These are phyloP conservation scores for Talaromyces liani DNA, from an alignment of 495 filamentous ascomycete genomes.

Conservation along the genomic window DNA sequence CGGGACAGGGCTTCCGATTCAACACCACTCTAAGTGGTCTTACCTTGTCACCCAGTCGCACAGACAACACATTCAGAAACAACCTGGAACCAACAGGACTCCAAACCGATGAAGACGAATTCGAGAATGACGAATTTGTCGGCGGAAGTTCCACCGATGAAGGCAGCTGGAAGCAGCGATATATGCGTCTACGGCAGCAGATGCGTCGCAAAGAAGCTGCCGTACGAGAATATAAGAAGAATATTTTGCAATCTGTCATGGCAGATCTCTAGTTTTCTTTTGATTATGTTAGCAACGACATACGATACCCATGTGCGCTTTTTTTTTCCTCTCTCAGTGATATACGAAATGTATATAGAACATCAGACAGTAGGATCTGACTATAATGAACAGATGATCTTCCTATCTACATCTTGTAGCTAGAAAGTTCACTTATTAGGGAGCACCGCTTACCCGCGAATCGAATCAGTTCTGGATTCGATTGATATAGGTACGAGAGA, in stretches of 20 bases:
- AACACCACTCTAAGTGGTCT: slow-evolving; percentile 24
- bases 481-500: neutral
- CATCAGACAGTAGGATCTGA: neutral
- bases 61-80: slow-evolving; percentile 8
- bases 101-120: slow-evolving; percentile 10
- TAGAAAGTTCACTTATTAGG: no score
- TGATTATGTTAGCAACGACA: neutral
- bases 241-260: slow-evolving; percentile 52
- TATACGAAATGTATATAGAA: neutral
- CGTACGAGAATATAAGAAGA: slow-evolving; percentile 42
- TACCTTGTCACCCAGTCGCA: slow-evolving; percentile 4
- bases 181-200: slow-evolving; percentile 38
- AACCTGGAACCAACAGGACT: neutral
- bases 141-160: slow-evolving; percentile 22
- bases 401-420: neutral
- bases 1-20: slow-evolving; percentile 19
- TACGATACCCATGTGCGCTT: slow-evolving; percentile 9
- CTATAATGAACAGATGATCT: neutral
- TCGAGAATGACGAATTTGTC: slow-evolving; percentile 24
- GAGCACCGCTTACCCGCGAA: neutral
- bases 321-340: neutral
- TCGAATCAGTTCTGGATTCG: neutral
- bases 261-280: slow-evolving; percentile 29
- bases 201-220: slow-evolving; percentile 45
- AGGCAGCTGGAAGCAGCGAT: slow-evolving; percentile 37